Evolutionary conservation across 192 early-diverging fungal species (phyloP).

Genomic region (Paraglomus brasilianum): DNA sequence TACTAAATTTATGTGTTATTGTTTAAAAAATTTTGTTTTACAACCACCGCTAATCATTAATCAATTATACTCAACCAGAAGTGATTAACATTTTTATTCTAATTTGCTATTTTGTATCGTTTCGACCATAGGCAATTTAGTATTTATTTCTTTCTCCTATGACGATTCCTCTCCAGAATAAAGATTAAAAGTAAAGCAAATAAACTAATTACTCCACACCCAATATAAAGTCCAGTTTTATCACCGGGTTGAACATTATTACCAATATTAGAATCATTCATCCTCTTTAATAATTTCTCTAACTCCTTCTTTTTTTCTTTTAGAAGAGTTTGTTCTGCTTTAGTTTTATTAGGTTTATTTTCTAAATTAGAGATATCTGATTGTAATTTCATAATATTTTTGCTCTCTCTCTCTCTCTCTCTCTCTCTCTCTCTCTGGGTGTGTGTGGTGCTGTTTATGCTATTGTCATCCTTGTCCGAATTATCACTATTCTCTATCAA

Average conservation of each 20-base stretch:
- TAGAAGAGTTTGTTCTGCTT: neutral
- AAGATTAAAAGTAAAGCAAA: neutral
- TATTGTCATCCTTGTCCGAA: no score
- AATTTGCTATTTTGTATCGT: no score
- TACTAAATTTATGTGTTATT: no score
- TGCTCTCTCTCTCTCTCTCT: neutral
- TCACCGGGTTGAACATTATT: neutral
- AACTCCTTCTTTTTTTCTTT: conserved; percentile 7
- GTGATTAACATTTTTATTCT: no score
- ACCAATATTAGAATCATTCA: neutral
- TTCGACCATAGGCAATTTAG: no score
- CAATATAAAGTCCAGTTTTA: conserved; percentile 8
- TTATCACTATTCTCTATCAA: no score
- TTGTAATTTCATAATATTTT: neutral
- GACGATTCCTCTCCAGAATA: neutral
- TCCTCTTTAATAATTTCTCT: conserved; percentile 3
- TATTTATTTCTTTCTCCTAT: conserved; percentile 6
- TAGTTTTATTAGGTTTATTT: conserved; percentile 9
- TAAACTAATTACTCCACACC: conserved; percentile 10
- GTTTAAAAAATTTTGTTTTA: no score
- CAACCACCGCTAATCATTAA: no score
- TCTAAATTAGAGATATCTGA: neutral
- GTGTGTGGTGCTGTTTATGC: no score
- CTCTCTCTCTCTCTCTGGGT: neutral
- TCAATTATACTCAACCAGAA: no score